Conservation (phyloP, 1,139 yeast species). For the Eremothecium coryli region DNA sequence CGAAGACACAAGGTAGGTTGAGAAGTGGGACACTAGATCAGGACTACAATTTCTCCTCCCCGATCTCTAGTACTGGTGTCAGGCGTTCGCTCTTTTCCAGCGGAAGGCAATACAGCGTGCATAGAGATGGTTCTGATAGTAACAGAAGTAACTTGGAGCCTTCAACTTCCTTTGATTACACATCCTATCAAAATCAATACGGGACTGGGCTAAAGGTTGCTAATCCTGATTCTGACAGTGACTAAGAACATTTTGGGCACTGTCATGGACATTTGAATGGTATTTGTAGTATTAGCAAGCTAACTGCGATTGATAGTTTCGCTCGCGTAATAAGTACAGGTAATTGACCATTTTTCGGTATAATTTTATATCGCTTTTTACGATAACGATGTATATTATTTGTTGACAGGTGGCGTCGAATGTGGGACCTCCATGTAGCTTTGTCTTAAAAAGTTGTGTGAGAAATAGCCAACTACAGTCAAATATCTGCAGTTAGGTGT, state of each 20-base stretch:
- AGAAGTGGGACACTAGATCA: constrained; percentile 23
- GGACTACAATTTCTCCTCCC: constrained; percentile 9
- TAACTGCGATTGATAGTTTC: neutral
- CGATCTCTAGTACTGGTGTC: neutral
- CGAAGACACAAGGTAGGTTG: constrained; percentile 23
- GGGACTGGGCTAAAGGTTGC: constrained; percentile 23
- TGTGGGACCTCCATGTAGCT: neutral
- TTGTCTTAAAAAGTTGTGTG: neutral
- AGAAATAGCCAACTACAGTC: no score
- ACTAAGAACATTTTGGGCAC: constrained; percentile 9
- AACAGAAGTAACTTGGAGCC: neutral
- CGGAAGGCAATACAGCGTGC: neutral
- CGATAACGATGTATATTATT: neutral
- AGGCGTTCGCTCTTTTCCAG: neutral
- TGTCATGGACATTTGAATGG: neutral
- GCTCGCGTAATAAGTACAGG: neutral
- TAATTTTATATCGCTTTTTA: neutral
- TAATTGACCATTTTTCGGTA: neutral
- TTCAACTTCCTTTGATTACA: constrained; percentile 11
- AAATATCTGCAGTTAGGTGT: neutral
- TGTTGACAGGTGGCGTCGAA: constrained; percentile 2
- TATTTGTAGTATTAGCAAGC: no score
- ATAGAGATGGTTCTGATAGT: neutral
- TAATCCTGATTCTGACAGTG: constrained; percentile 24
- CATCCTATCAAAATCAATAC: constrained; percentile 10